Evolutionary conservation across 495 filamentous ascomycete genomes (phyloP), one percentile per base, ranked within the genome.

Genomic region (Astrocystis sublimbata): DNA sequence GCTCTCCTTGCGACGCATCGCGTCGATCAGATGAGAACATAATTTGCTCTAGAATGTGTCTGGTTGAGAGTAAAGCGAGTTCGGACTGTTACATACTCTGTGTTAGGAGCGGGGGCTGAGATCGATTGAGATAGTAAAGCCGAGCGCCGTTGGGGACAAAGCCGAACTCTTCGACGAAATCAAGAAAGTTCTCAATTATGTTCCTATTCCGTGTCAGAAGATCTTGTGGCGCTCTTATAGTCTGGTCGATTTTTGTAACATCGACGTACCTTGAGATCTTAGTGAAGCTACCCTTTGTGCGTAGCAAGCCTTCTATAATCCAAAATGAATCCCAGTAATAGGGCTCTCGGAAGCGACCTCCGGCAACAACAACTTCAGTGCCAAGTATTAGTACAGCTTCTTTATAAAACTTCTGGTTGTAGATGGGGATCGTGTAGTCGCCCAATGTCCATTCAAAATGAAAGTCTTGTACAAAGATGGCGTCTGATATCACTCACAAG

Each of bases 301-400:
- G 75, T 10, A 82, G 65, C 24, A 82, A 69, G 12, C 79, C 79
- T 65, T 82, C 79, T 21, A 81, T 5, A 33, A 81, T 82, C 79
- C 79, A 82, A 66, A 75, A 82, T 54, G 78, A 79, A 63, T 82
- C 79, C 79, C 79, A 82, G 68, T 82, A 82, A 57, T 81, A 82
- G 17, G 78, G 73, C 63, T 82, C 79, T 51, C 79, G 74, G 64
- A 82, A 82, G 40, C 79, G 76, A 12, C 79, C 79, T 21, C 79
- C 79, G 2, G 79, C 79, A 24, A 82, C 74, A 23, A 82, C 79
- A 52, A 82, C 81, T 68, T 38, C 13, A 50, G 38, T 2, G 9
- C 41, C 5, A 60, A 23, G 2, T 33, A 30, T 40, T 30, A 60
- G 57, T 24, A 41, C 13, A 3, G 4, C 19, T 24, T 4, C 31